Base-by-base conservation (phyloP, 1,284 basidiomycete species). In the Prillingera fragicola region DNA sequence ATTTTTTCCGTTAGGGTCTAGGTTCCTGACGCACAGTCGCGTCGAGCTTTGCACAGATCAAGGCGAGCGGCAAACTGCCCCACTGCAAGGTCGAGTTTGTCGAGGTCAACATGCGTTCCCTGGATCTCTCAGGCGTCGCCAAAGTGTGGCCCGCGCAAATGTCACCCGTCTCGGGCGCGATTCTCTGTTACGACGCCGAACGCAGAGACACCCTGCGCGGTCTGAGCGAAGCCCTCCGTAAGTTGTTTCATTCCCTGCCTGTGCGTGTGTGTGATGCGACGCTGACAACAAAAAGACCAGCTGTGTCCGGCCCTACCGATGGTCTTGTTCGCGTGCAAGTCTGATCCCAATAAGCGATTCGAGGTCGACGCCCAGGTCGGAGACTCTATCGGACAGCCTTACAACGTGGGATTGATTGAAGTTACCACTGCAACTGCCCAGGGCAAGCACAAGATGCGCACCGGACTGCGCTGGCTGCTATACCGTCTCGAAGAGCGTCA, bases 321-420 rank as follows among this genome's bases (percentile, higher is more conserved):
- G 34, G 61, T 71, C 33, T 49, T 73, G 9, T 57, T 71, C 23
- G 70, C 67, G 1, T 70, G 69, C 55, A 70, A 70, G 44, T 67
- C 69, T 1, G 70, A 72, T 44, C 66, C 67, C 4, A 57, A 54
- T 9, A 48, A 38, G 19, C 17, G 33, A 8, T 50, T 60, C 1
- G 56, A 60, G 28, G 59, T 72, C 23, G 56, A 61, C 13, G 59
- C 70, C 5, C 54, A 59, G n/a, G 51, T 57, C 24, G 70, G 60
- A 14, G 67, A 72, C 44, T 56, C 60, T 2, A 53, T 72, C 17
- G 67, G 69, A 4, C 59, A 69, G 24, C 64, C 67, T 9, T 65
- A 59, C 56, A 66, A 67, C 41, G 63, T 70, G 18, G 70, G 70
- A 6, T 39, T 72, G 36, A 69, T 72, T 27, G 70, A 72, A 49